These are phyloP conservation scores for Colletotrichum gigasporum DNA, from an alignment of 2,329 filamentous ascomycete genomes.

Conservation along the genomic window DNA sequence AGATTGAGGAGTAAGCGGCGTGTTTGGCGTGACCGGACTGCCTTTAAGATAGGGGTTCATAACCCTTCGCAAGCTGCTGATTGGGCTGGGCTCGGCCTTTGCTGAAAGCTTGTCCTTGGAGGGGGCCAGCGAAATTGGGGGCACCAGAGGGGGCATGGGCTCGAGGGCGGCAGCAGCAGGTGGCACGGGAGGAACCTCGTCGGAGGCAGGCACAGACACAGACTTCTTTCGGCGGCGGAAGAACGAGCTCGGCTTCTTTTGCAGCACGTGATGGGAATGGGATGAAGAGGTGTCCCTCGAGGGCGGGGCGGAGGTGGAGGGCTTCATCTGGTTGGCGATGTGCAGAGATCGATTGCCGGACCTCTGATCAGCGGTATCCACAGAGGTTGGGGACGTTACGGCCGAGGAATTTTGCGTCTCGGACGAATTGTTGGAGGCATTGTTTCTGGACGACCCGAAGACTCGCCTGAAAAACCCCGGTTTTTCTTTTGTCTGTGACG, in stretches of 20 bases:
- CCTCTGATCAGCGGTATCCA: constrained; percentile 46
- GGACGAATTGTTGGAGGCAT: constrained; percentile 38
- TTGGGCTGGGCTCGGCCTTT: constrained; percentile 65
- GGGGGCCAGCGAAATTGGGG: constrained; percentile 43
- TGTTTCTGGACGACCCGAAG: constrained; percentile 77
- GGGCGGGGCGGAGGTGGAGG: constrained; percentile 54
- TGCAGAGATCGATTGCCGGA: constrained; percentile 51
- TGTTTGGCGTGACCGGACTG: constrained; percentile 35
- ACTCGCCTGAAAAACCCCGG: constrained; percentile 94
- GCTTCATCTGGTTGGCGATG: constrained; percentile 57
- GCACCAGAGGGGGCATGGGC: constrained; percentile 46
- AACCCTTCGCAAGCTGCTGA: constrained; percentile 83
- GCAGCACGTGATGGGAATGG: constrained; percentile 64
- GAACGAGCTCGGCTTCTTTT: constrained; percentile 94
- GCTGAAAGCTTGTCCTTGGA: constrained; percentile 41
- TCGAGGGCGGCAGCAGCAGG: constrained; percentile 47
- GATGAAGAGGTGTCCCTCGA: constrained; percentile 57
- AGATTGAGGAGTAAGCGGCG: constrained; percentile 15
- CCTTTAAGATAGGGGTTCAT: constrained; percentile 83
- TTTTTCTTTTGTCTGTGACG: constrained; percentile 69
- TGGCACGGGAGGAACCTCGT: constrained; percentile 71
- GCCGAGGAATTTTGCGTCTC: constrained; percentile 31
- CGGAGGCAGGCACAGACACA: constrained; percentile 60
- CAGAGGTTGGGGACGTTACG: constrained; percentile 46
- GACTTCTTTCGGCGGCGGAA: constrained; percentile 96